Evolutionary conservation across 345 rosid species (phyloP).

Genomic region (Hibiscus tridactylites): DNA sequence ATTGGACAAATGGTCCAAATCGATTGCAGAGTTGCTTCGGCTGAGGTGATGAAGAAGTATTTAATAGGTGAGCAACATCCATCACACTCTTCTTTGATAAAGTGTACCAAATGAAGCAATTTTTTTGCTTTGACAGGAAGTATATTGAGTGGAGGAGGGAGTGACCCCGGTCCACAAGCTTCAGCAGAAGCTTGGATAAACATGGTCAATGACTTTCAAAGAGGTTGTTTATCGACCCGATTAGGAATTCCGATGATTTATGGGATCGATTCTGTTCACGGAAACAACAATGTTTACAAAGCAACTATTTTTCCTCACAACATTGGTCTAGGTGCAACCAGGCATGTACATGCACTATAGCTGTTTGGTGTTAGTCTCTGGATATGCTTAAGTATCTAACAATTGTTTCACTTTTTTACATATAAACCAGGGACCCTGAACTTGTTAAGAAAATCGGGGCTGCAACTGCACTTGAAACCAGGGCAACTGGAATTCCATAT

Average conservation of each 20-base stretch:
- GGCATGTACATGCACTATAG: constrained; percentile 26
- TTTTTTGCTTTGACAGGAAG: constrained; percentile 33
- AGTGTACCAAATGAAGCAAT: background rate
- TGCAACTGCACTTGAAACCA: constrained; percentile 81
- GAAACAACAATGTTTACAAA: constrained; percentile 63
- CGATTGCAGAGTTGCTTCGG: constrained; percentile 26
- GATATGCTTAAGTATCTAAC: background rate
- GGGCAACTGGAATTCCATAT: constrained; percentile 77
- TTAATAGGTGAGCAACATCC: constrained; percentile 44
- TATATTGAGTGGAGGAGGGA: constrained; percentile 59
- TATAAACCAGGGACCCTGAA: constrained; percentile 50
- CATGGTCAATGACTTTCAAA: constrained; percentile 41
- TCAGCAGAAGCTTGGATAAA: constrained; percentile 40
- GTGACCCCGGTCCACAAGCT: constrained; percentile 38
- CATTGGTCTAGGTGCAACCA: constrained; percentile 73
- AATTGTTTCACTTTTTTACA: background rate
- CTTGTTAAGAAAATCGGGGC: constrained; percentile 76
- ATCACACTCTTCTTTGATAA: background rate
- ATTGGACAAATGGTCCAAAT: constrained; percentile 55
- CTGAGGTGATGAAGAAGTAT: constrained; percentile 44
- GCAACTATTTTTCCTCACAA: constrained; percentile 88
- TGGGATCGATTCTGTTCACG: constrained; percentile 84
- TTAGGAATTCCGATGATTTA: constrained; percentile 79
- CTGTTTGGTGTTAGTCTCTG: background rate
- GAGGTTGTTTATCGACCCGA: constrained; percentile 48